These are phyloP conservation scores for Tetrastigma voinierianum DNA, from an alignment of 164 flowering plant species.

Conservation along the genomic window DNA sequence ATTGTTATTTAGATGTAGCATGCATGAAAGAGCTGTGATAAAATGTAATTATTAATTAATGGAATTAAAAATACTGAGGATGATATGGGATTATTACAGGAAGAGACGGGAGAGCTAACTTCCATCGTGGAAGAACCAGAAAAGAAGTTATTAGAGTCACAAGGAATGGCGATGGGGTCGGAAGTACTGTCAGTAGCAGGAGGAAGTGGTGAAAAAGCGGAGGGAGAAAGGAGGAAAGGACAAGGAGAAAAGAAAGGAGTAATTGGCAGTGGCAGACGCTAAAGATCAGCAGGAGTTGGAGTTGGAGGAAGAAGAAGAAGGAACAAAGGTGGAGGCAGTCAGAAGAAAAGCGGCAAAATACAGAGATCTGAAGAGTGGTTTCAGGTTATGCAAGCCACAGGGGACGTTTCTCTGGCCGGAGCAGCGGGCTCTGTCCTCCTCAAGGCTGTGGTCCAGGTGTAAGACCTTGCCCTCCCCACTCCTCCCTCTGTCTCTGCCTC, in stretches of 20 bases:
- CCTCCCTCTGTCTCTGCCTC: constrained; percentile 55
- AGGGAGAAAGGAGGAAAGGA: neutral
- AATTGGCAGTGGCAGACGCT: neutral
- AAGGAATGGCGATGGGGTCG: neutral
- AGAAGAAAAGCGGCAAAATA: constrained; percentile 46
- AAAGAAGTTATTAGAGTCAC: constrained; percentile 2
- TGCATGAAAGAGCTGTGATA: too few relatives aligned
- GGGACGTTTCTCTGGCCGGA: constrained; percentile 63
- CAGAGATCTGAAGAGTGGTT: constrained; percentile 73
- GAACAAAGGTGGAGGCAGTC: neutral
- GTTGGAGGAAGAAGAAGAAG: neutral
- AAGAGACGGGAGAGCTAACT: constrained; percentile 15
- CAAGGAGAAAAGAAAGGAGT: neutral
- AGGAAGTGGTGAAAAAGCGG: constrained; percentile 17
- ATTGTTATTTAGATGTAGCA: too few relatives aligned
- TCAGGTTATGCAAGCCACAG: constrained; percentile 66
- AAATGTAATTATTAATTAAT: too few relatives aligned
- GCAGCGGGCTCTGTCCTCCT: constrained; percentile 24
- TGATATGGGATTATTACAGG: constrained; percentile 16
- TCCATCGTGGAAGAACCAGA: constrained; percentile 8
- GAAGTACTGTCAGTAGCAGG: constrained; percentile 2
- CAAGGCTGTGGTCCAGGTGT: constrained; percentile 14
- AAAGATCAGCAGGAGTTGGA: neutral
- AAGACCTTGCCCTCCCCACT: constrained; percentile 32
- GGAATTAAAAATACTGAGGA: neutral